Conservation (phyloP, 2,329 filamentous ascomycete genomes). For the Bretziella fagacearum region DNA sequence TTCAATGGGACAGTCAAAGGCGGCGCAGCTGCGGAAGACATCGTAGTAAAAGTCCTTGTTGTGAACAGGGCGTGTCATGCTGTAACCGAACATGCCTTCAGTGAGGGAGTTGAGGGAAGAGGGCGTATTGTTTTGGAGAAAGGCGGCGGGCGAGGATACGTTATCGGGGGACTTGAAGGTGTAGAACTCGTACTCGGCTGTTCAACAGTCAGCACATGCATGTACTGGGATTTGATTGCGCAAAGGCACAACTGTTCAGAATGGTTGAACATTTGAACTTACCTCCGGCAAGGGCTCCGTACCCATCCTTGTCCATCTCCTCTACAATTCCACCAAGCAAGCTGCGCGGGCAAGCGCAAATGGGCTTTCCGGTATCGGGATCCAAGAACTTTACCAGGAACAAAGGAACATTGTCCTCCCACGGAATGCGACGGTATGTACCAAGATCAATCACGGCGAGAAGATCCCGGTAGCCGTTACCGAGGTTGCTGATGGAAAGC, state of each 20-base stretch:
- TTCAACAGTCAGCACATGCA: background rate
- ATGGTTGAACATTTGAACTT: constrained; percentile 24
- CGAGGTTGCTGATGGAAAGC: constrained; percentile 71
- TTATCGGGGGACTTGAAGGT: constrained; percentile 58
- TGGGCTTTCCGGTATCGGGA: constrained; percentile 52
- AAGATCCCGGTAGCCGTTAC: constrained; percentile 77
- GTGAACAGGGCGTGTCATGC: constrained; percentile 67
- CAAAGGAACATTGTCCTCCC: constrained; percentile 75
- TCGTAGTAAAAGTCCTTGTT: constrained; percentile 89
- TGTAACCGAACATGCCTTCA: constrained; percentile 94
- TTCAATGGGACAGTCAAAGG: constrained; percentile 69
- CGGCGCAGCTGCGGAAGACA: constrained; percentile 62
- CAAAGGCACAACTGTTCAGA: background rate
- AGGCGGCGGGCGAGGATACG: constrained; percentile 51
- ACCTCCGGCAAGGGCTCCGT: constrained; percentile 82
- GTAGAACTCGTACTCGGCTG: constrained; percentile 92
- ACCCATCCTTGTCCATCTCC: constrained; percentile 51
- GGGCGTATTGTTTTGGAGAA: constrained; percentile 56
- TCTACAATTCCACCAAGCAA: constrained; percentile 51
- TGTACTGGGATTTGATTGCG: too few species aligned
- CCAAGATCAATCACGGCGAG: constrained; percentile 64
- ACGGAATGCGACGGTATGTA: constrained; percentile 70
- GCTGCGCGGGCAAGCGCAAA: constrained; percentile 66
- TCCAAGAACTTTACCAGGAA: constrained; percentile 74
- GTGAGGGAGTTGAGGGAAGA: constrained; percentile 62